These are phyloP conservation scores for Gentiana macrophylla DNA, from an alignment of 257 asterid genomes.

Conservation along the genomic window DNA sequence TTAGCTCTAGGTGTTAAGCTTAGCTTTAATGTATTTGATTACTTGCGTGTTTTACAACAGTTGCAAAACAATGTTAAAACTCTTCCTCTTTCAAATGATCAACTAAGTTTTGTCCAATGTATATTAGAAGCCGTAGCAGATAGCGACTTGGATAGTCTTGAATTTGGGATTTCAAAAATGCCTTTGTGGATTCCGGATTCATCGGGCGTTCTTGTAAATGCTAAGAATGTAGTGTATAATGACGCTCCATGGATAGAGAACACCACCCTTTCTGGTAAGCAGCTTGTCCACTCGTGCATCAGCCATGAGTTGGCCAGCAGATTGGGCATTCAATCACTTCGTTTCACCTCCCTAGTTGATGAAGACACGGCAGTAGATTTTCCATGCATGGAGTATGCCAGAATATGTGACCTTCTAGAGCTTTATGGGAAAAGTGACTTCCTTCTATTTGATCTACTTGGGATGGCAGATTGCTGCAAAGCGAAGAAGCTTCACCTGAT, in stretches of 20 bases:
- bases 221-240: conserved; percentile 73
- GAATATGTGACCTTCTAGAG: conserved; percentile 63
- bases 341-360: conserved; percentile 74
- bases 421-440: conserved; percentile 62
- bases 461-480: conserved; percentile 96
- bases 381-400: conserved; percentile 87
- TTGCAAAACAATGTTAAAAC: conserved; percentile 61
- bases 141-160: conserved; percentile 37
- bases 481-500: conserved; percentile 80
- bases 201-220: conserved; percentile 65
- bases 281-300: conserved; percentile 62
- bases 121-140: conserved; percentile 81
- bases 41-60: conserved; percentile 51
- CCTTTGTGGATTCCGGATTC: conserved; percentile 66
- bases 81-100: conserved; percentile 56
- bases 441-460: conserved; percentile 85
- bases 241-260: conserved; percentile 96
- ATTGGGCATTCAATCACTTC: conserved; percentile 84
- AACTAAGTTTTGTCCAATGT: conserved; percentile 70
- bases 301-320: conserved; percentile 67
- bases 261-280: conserved; percentile 56
- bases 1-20: conserved; percentile 76
- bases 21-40: conserved; percentile 67
- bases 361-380: conserved; percentile 84
- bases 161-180: conserved; percentile 27